Evolutionary conservation across 495 filamentous ascomycete species (phyloP), one percentile per base, ranked within the genome.

Genomic region (Lasiosphaeria ovina): DNA sequence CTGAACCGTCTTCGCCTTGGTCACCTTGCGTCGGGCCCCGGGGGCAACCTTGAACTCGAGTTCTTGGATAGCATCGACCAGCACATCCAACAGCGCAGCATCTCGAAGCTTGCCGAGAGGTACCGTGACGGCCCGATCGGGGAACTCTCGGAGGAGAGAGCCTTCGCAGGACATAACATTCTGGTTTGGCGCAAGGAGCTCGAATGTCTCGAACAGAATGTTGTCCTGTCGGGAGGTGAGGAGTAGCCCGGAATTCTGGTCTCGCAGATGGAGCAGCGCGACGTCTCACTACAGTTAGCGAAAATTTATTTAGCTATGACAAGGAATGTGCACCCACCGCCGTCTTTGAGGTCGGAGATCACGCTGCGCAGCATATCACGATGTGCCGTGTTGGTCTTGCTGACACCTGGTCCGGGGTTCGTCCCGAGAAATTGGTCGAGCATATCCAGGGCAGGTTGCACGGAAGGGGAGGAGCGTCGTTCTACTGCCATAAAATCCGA

Each of bases 201-300:
- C 85, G 53, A 87, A 89, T 0, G 71, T 62, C 63, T 87, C 79
- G 34, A 89, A 69, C 1, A 75, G 48, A 42, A 83, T 69, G 5
- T 59, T 42, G n/a, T 72, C 38, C 0, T 62, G 48, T 0, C 53
- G 42, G 42, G 62, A 69, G 3, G 72, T 75, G 48, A 88, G 66
- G 8, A 88, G 62, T 0, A 89, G 56, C 0, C 73, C 87, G 0
- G 83, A 83, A 66, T 90, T 90, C 63, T 89, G 87, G 12, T 66
- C 72, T n/a, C 66, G 64, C 35, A 89, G 71, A 55, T 86, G 72
- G 64, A 33, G 81, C 11, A 51, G 67, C 4, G 35, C 38, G 4
- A 4, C 31, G 40, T 64, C 65, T 67, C 4, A 34, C 12, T 35
- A 63, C 68, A 57, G 62, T 32, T 55, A 51, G 7, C 42, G 48